Percentiles rank a stretch among this genome's conserved stretches.
phyloP scores from a whole-genome alignment of 371 early-diverging fungal genomes.

The Mortierella sp. region DNA sequence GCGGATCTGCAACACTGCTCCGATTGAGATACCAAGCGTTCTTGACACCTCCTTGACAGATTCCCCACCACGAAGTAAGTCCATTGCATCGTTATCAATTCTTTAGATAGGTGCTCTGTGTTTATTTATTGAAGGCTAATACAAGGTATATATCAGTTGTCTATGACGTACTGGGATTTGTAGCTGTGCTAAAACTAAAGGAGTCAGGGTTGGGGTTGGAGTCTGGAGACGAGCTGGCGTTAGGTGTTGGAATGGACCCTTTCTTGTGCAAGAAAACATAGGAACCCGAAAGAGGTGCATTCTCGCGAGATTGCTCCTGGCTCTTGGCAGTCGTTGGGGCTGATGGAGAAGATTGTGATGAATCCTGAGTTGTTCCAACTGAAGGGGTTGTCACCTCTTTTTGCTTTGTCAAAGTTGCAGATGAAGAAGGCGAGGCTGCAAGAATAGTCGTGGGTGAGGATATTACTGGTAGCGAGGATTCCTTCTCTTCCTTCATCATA shows the following conservation, averaged over 20 bases:
- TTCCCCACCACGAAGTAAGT: no score
- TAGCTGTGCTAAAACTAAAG: not conserved
- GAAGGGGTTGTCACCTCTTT: not conserved
- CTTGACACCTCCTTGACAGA: no score
- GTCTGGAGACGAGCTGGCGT: conserved; percentile 14
- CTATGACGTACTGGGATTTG: not conserved
- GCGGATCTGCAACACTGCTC: no score
- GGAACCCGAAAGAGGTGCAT: conserved; percentile 25
- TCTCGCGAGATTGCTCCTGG: not conserved
- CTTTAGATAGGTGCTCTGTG: not conserved
- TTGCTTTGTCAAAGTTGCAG: not conserved
- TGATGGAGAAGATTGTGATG: conserved; percentile 6
- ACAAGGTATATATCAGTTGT: not conserved
- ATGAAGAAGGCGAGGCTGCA: not conserved
- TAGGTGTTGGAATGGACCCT: conserved; percentile 11
- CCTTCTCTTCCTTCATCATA: conserved; percentile 48
- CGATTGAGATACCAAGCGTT: no score
- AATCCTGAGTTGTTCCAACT: not conserved
- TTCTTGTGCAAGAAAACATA: conserved; percentile 45
- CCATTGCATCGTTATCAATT: no score
- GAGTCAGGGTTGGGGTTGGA: not conserved
- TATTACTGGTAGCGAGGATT: conserved; percentile 8
- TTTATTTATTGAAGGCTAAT: not conserved
- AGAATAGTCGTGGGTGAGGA: conserved; percentile 5
- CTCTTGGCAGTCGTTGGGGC: not conserved